phyloP scores from a whole-genome alignment of 371 early-diverging fungal species.

The Haplosporangium sp. region DNA sequence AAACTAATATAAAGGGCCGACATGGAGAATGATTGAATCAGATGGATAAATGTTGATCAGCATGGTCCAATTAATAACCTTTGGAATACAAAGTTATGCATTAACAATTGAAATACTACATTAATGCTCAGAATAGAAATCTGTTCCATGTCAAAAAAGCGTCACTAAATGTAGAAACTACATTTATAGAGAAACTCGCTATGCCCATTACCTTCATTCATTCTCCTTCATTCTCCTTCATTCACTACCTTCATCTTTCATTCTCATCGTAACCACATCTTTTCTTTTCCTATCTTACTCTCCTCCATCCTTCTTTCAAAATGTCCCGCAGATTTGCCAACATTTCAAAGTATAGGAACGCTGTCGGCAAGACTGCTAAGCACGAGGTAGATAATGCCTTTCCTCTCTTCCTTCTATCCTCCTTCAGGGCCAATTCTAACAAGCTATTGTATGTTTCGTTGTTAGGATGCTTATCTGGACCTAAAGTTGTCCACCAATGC shows the following conservation, averaged over 20 bases:
- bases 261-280: background rate
- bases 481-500: conserved; percentile 59
- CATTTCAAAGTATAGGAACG: conserved; percentile 72
- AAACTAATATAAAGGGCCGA: too few relatives aligned
- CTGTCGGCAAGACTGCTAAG: conserved; percentile 66
- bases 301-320: background rate
- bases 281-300: background rate
- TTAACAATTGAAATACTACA: too few relatives aligned
- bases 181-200: too few relatives aligned
- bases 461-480: conserved; percentile 69
- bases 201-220: background rate
- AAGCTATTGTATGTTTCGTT: background rate
- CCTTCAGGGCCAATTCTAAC: background rate
- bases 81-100: too few relatives aligned
- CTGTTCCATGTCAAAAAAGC: background rate
- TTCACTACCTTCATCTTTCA: background rate
- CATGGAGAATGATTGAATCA: too few relatives aligned
- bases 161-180: background rate
- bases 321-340: conserved; percentile 49
- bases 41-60: too few relatives aligned
- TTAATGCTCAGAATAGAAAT: too few relatives aligned
- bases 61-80: too few relatives aligned
- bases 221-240: background rate
- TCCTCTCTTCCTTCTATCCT: background rate
- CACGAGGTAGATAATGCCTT: conserved; percentile 61